Base-by-base conservation (phyloP, 495 filamentous ascomycete genomes). In the Lasiosphaeria miniovina region DNA sequence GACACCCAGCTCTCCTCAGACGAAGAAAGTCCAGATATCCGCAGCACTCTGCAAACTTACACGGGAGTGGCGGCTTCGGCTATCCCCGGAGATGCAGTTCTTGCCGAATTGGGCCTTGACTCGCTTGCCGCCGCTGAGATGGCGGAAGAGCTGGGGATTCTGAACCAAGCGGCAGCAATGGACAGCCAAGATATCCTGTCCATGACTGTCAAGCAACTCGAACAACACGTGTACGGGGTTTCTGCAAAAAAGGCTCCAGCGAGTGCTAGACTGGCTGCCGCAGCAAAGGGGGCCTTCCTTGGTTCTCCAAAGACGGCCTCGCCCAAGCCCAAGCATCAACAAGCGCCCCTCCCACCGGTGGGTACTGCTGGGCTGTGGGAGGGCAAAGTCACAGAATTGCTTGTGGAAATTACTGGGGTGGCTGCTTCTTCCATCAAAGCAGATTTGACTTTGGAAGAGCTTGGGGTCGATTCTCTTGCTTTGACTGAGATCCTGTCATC, bases 21-120 rank as follows among this genome's bases (percentile, higher is more conserved):
- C 38, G 8, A 7, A 41, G 8, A n/a, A 7, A n/a, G 5, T 2
- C 24, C 24, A 24, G 24, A 24, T 24, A 24, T 24, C 24, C 24
- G 24, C 2, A 24, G 24, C 43, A 46, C 43, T 4, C 4, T 46
- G 43, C 6, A 7, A n/a, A 14, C 0, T 7, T 46, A 46, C 43
- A 46, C 6, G 5, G 43, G 43, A 5, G 15, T n/a, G 6, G 12
- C 7, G 7, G 43, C 43, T 7, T 46, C 43, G 4, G 12, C 6
- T 14, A 7, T 46, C 0, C 43, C 43, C 8, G 11, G 12, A 11
- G 43, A 46, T 14, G 6, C 6, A 11, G 11, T 46, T 7, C 43
- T 46, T 7, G 4, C 43, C 12, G 43, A 46, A 9, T n/a, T 46
- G 4, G 73, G 73, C n/a, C 62, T 77, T n/a, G 71, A 74, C 53